Evolutionary conservation across 495 filamentous ascomycete genomes (phyloP).

Genomic region (Neurospora sp.): DNA sequence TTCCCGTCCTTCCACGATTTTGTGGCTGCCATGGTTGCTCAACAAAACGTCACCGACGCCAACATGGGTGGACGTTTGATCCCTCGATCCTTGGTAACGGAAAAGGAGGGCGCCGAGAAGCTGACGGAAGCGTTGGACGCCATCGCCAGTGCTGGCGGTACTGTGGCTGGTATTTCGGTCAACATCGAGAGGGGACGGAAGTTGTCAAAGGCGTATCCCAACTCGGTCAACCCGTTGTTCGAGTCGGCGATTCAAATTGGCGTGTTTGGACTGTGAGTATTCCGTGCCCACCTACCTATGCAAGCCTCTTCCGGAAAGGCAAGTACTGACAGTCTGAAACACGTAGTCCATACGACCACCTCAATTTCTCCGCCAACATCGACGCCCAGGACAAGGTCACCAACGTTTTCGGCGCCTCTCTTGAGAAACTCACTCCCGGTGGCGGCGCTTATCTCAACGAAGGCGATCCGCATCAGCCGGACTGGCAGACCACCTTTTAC

Average conservation of each 20-base stretch:
- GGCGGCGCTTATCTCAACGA: conserved; percentile 39
- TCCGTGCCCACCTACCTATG: neutral
- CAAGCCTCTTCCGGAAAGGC: too few relatives aligned
- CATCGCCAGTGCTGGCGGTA: neutral
- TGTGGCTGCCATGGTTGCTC: neutral
- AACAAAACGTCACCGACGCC: neutral
- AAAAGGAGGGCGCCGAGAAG: neutral
- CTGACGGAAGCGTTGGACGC: neutral
- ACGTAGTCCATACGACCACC: neutral
- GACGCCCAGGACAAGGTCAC: neutral
- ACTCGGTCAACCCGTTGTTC: neutral
- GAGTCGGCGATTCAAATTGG: neutral
- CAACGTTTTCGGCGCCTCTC: conserved; percentile 11
- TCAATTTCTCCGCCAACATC: neutral
- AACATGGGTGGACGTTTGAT: neutral
- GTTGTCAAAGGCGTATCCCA: neutral
- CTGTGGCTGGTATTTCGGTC: neutral
- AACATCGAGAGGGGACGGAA: neutral
- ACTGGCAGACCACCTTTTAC: conserved; percentile 51
- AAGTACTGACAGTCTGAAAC: neutral
- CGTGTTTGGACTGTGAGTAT: neutral
- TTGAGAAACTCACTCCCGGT: conserved; percentile 19
- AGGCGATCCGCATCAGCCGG: conserved; percentile 45
- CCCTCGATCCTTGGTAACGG: neutral
- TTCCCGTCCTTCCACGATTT: neutral